Evolutionary conservation across 108 stramenopile species (phyloP), one percentile per base, ranked within the genome.

Genomic region (Discostella pseudostelligera): DNA sequence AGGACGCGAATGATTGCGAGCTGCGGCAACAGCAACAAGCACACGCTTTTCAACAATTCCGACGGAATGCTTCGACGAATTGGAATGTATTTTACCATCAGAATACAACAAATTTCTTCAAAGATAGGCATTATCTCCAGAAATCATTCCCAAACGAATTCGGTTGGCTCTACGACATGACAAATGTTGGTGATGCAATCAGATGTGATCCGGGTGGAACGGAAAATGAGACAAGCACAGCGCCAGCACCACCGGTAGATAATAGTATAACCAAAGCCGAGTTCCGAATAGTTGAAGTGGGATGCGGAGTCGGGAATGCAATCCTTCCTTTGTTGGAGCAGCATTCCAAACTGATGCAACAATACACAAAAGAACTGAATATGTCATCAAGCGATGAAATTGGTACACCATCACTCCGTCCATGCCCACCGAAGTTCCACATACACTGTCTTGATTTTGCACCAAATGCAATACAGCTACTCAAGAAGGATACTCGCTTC

Each of bases 261-360:
- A 39, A 56, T 28, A 51, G 35, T n/a, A 67, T 20, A 2, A n/a
- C 56, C 11, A 47, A 26, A 1, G 49, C 49, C 1, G 56, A n/a
- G 0, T 37, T 67, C 13, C 37, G 43, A 21, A 48, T 92, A 61
- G 81, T 92, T 8, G 95, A 96, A 76, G 75, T 96, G 45, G 95
- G 95, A 16, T 92, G 95, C 69, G 95, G 95, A 5, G 90, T 92
- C 8, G 95, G 95, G n/a, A 92, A 90, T 61, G 87, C 90, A 13
- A 48, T 88, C 36, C 60, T 89, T 26, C 93, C 93, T 11, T 59
- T 92, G 56, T 42, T 86, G 36, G 76, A 77, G 49, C 74, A 71
- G 36, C 70, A 76, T 57, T 63, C 62, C n/a, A 32, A 48, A 32
- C 54, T 59, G 13, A 44, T 65, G 45, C 28, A 65, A 21, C 36